A percentile compares a stretch with the other conserved stretches of the same genome.
Evolutionary conservation across 176 grass and related monocot species (phyloP).

Genomic region (Cymbopogon citratus): DNA sequence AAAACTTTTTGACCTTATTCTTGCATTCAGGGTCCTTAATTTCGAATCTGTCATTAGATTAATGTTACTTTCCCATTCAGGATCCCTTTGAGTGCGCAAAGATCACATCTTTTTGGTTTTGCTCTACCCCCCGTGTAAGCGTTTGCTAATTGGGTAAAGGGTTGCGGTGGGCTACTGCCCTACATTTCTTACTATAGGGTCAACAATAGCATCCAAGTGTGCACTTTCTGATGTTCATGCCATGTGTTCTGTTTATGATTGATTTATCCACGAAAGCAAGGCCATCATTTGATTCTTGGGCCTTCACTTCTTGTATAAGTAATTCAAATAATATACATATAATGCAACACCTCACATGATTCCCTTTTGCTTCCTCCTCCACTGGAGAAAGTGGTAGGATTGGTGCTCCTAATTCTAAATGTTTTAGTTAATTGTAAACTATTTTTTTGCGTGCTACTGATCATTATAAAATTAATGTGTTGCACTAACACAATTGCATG

Average conservation of each 20-base stretch:
- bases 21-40: constrained; percentile 28
- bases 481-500: constrained; percentile 21
- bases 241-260: constrained; percentile 51
- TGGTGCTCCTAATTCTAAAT: constrained; percentile 42
- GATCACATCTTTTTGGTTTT: constrained; percentile 34
- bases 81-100: constrained; percentile 35
- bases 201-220: constrained; percentile 60
- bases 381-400: constrained; percentile 39
- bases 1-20: constrained; percentile 50
- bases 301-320: constrained; percentile 35
- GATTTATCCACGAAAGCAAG: constrained; percentile 31
- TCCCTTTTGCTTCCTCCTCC: constrained; percentile 48
- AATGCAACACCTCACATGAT: constrained; percentile 73
- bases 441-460: constrained; percentile 43
- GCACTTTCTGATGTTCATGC: constrained; percentile 40
- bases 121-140: constrained; percentile 28
- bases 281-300: constrained; percentile 41
- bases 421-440: constrained; percentile 1
- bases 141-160: constrained; percentile 38
- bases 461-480: constrained; percentile 2
- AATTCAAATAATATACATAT: constrained; percentile 17
- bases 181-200: constrained; percentile 53
- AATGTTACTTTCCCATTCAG: constrained; percentile 31
- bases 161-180: constrained; percentile 28
- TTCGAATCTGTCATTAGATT: constrained; percentile 13